phyloP scores from a whole-genome alignment of 192 early-diverging fungal genomes.

The Geosiphon pyriformis region DNA sequence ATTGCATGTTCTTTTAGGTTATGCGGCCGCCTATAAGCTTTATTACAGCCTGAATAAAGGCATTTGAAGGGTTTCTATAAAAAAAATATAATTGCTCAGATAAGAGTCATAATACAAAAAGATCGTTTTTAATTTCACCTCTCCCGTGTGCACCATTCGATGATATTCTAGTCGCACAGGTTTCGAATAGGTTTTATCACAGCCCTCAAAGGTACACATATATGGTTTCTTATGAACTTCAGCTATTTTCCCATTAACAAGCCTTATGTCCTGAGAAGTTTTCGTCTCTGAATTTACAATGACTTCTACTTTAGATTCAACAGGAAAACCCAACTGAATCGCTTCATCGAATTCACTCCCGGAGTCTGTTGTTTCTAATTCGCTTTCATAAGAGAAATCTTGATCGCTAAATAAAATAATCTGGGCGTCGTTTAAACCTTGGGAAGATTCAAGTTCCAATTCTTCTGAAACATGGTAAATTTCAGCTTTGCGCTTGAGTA shows the following conservation, averaged over 20 bases:
- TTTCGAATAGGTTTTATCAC: conserved; percentile 7
- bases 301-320: too few species aligned
- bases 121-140: conserved; percentile 2
- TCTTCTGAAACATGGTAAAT: too few species aligned
- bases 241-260: background rate
- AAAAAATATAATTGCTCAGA: background rate
- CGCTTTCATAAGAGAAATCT: too few species aligned
- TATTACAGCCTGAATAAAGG: background rate
- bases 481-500: too few species aligned
- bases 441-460: too few species aligned
- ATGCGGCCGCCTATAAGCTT: conserved; percentile 11
- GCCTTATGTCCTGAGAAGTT: too few species aligned
- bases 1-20: conserved; percentile 5
- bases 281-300: too few species aligned
- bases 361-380: too few species aligned
- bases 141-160: conserved; percentile 5
- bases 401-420: too few species aligned
- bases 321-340: too few species aligned
- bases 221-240: background rate
- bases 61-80: conserved; percentile 10
- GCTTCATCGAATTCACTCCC: too few species aligned
- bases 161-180: background rate
- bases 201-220: conserved; percentile 10
- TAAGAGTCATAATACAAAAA: background rate
- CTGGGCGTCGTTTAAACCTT: too few species aligned